Evolutionary conservation across 2,329 filamentous ascomycete genomes (phyloP).

Genomic region (Colletotrichum sp.): DNA sequence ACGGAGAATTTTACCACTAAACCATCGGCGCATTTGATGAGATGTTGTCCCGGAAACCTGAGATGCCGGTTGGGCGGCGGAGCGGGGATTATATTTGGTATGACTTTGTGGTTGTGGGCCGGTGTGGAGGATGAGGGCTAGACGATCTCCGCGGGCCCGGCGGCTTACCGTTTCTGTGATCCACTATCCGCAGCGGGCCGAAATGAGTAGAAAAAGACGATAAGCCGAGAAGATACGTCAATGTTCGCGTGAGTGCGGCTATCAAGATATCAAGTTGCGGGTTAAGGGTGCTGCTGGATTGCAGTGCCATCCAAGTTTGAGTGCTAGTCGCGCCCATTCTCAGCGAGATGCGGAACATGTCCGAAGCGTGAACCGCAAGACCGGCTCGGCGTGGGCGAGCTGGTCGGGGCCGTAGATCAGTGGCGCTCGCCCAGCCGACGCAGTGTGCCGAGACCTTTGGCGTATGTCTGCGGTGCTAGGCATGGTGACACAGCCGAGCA

Average conservation of each 20-base stretch:
- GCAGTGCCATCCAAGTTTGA: not conserved
- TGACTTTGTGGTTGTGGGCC: not conserved
- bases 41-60: not conserved
- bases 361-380: not conserved
- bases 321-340: not conserved
- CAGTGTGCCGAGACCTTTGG: not conserved
- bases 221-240: not conserved
- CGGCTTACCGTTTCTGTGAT: not conserved
- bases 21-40: not conserved
- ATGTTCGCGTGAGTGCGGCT: not conserved
- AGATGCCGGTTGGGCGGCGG: not conserved
- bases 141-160: not conserved
- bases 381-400: not conserved
- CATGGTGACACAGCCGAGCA: constrained; percentile 3
- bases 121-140: not conserved
- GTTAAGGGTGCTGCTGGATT: not conserved
- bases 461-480: not conserved
- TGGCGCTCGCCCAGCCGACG: not conserved
- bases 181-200: not conserved
- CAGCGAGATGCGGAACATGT: not conserved
- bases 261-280: not conserved
- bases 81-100: not conserved
- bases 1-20: constrained; percentile 11
- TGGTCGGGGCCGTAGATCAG: not conserved
- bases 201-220: not conserved